Conservation (phyloP, 2,329 filamentous ascomycete genomes). For the Aspergillus sp. region DNA sequence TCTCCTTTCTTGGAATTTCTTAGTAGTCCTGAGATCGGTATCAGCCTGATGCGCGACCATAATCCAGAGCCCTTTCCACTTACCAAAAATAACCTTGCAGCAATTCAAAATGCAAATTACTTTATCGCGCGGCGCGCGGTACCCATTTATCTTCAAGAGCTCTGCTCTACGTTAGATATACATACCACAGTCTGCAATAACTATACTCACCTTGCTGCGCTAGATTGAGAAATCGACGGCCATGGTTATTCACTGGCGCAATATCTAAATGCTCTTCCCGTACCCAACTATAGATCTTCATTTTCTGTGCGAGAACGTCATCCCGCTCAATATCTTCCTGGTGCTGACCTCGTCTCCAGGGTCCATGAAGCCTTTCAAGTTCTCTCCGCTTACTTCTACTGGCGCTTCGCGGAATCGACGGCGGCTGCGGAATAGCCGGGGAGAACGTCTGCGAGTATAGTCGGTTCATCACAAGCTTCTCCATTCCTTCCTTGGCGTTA, state of each 20-base stretch:
- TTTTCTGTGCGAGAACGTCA: constrained; percentile 92
- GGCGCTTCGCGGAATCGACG: constrained; percentile 53
- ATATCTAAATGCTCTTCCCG: constrained; percentile 91
- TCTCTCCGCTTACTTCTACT: constrained; percentile 63
- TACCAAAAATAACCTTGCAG: constrained; percentile 98
- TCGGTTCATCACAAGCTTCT: constrained; percentile 98
- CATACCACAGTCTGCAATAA: background rate
- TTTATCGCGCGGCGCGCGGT: constrained; percentile 94
- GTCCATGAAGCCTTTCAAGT: constrained; percentile 62
- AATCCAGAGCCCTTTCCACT: constrained; percentile 14
- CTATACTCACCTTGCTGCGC: constrained; percentile 69
- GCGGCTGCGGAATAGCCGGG: constrained; percentile 77
- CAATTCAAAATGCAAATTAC: constrained; percentile 98
- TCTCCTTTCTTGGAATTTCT: constrained; percentile 82
- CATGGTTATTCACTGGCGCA: constrained; percentile 72
- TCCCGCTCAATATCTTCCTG: constrained; percentile 97
- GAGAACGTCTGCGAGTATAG: constrained; percentile 95
- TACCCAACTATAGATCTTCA: constrained; percentile 94
- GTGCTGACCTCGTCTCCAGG: constrained; percentile 87
- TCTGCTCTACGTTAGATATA: constrained; percentile 49
- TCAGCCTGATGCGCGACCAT: background rate
- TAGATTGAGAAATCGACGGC: constrained; percentile 76
- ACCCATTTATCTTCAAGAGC: constrained; percentile 90
- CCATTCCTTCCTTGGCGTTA: constrained; percentile 97
- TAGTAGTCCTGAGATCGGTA: constrained; percentile 57